A percentile compares a stretch with the other conserved stretches of the same genome.
These are phyloP conservation scores for Geotrichum australiense DNA, from an alignment of 1,139 yeast species.

Conservation along the genomic window DNA sequence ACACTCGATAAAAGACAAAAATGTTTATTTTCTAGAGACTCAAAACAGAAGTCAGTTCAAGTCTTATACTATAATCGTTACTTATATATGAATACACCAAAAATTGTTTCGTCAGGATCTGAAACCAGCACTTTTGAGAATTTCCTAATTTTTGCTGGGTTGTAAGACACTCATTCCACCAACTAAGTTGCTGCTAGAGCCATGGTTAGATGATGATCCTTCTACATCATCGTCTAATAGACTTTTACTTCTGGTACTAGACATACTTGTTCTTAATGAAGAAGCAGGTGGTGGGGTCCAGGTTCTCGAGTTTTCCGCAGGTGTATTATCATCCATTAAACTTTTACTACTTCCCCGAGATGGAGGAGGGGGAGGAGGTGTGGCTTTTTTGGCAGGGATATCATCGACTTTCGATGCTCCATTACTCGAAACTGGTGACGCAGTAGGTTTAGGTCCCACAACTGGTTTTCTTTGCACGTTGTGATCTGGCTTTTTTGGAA, in stretches of 20 bases:
- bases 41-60: no score
- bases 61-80: no score
- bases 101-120: no score
- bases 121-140: no score
- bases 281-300: conserved; percentile 17
- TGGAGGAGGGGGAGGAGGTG: conserved; percentile 16
- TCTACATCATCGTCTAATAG: conserved; percentile 15
- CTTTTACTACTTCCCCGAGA: conserved; percentile 7
- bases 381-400: not conserved
- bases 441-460: conserved; percentile 6
- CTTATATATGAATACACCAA: no score
- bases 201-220: conserved; percentile 8
- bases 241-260: conserved; percentile 10
- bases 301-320: conserved; percentile 4
- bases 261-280: conserved; percentile 10
- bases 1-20: no score
- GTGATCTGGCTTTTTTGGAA: conserved; percentile 20
- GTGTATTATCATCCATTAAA: conserved; percentile 12
- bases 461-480: conserved; percentile 7
- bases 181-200: not conserved
- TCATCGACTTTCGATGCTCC: conserved; percentile 16
- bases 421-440: conserved; percentile 9
- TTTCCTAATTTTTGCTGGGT: conserved; percentile 12
- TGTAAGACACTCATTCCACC: conserved; percentile 12
- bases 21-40: no score